These are phyloP conservation scores for Magnaporthales sp. DNA, from an alignment of 2,329 filamentous ascomycete species.

Conservation along the genomic window DNA sequence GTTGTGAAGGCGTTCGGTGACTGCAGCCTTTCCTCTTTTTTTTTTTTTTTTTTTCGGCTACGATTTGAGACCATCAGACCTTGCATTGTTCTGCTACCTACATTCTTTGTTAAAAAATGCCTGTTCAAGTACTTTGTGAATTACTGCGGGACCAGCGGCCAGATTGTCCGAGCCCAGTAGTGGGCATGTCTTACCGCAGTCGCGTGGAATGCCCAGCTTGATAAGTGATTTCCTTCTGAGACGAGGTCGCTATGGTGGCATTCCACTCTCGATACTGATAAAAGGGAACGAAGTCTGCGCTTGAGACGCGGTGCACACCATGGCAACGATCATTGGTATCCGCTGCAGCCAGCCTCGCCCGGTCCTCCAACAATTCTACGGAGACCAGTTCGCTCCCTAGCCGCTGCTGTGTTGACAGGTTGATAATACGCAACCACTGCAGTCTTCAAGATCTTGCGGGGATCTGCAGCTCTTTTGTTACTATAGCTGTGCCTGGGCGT, in stretches of 20 bases:
- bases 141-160: background rate
- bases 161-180: background rate
- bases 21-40: background rate
- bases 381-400: background rate
- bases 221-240: background rate
- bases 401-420: too few relatives aligned
- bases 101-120: too few relatives aligned
- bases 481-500: too few relatives aligned
- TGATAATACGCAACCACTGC: too few relatives aligned
- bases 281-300: background rate
- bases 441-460: too few relatives aligned
- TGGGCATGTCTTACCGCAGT: background rate
- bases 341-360: background rate
- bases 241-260: background rate
- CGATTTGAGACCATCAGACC: too few relatives aligned
- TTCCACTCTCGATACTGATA: background rate
- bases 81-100: too few relatives aligned
- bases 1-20: background rate
- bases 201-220: background rate
- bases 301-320: background rate
- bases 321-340: background rate
- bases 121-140: background rate
- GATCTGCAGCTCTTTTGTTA: too few relatives aligned
- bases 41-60: background rate
- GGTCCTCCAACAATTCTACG: background rate